phyloP scores from a whole-genome alignment of 1,139 yeast genomes.

The Saccharomycopsis hybrid region DNA sequence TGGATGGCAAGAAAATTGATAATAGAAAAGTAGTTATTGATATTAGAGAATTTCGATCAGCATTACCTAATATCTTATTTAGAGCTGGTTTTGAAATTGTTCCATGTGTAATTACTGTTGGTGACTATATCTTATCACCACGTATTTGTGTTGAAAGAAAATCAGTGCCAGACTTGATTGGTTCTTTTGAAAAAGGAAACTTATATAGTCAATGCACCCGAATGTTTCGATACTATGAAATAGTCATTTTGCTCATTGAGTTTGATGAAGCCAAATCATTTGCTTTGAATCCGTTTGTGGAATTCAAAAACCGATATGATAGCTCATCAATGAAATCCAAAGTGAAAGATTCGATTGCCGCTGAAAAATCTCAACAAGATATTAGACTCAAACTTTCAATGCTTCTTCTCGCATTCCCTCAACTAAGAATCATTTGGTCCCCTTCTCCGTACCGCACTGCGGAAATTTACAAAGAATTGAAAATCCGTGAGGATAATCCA shows the following conservation, averaged over 20 bases:
- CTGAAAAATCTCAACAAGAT: conserved; percentile 52
- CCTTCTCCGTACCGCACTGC: conserved; percentile 91
- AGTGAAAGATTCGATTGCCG: conserved; percentile 33
- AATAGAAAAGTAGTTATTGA: conserved; percentile 69
- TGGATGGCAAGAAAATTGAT: conserved; percentile 40
- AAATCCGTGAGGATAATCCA: conserved; percentile 74
- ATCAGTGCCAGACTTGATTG: conserved; percentile 79
- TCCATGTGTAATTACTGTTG: conserved; percentile 86
- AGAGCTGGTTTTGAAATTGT: conserved; percentile 69
- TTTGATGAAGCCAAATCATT: conserved; percentile 85
- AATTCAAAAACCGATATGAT: conserved; percentile 33
- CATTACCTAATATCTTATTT: conserved; percentile 76
- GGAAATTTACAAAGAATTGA: conserved; percentile 72
- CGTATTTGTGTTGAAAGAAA: conserved; percentile 88
- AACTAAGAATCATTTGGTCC: conserved; percentile 80
- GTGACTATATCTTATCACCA: conserved; percentile 86
- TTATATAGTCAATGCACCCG: conserved; percentile 79
- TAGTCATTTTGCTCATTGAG: conserved; percentile 80
- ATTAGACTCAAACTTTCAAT: conserved; percentile 70
- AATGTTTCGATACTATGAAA: conserved; percentile 77
- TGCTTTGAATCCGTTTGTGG: conserved; percentile 77
- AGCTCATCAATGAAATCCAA: conserved; percentile 16
- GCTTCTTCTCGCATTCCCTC: conserved; percentile 71
- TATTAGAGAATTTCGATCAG: conserved; percentile 86
- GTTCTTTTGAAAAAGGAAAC: conserved; percentile 81